These are phyloP conservation scores for Turnera subulata DNA, from an alignment of 345 rosid genomes.

Conservation along the genomic window DNA sequence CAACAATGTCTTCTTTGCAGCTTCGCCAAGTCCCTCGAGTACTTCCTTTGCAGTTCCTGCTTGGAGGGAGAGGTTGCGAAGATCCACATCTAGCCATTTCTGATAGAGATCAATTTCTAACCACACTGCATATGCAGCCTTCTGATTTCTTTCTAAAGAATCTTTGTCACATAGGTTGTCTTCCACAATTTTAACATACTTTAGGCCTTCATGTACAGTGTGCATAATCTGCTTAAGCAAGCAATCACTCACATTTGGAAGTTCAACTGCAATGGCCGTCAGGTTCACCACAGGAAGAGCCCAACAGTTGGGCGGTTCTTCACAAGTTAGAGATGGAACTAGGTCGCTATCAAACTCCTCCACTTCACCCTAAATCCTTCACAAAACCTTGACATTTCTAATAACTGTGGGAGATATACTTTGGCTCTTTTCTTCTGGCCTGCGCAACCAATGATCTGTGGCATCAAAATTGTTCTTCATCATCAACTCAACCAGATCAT, in stretches of 20 bases:
- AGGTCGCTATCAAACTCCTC: conserved; percentile 50
- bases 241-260: conserved; percentile 38
- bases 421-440: conserved; percentile 54
- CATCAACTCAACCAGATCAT: conserved; percentile 50
- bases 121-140: conserved; percentile 63
- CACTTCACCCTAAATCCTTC: conserved; percentile 53
- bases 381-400: conserved; percentile 39
- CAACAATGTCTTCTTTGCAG: conserved; percentile 41
- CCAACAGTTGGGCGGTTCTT: conserved; percentile 77
- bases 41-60: conserved; percentile 41
- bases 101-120: conserved; percentile 58
- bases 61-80: conserved; percentile 42
- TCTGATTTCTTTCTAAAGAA: conserved; percentile 38
- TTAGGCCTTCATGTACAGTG: conserved; percentile 57
- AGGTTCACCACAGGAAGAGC: conserved; percentile 76
- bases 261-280: conserved; percentile 61
- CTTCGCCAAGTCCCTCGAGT: conserved; percentile 45
- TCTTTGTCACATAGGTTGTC: conserved; percentile 23
- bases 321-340: conserved; percentile 44
- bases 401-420: conserved; percentile 44
- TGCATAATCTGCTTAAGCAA: conserved; percentile 33
- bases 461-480: conserved; percentile 56
- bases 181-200: conserved; percentile 50
- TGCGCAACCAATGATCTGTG: conserved; percentile 51
- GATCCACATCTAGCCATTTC: conserved; percentile 68